Conservation (phyloP, 768 basidiomycete species). For the Boletus patriciae region DNA sequence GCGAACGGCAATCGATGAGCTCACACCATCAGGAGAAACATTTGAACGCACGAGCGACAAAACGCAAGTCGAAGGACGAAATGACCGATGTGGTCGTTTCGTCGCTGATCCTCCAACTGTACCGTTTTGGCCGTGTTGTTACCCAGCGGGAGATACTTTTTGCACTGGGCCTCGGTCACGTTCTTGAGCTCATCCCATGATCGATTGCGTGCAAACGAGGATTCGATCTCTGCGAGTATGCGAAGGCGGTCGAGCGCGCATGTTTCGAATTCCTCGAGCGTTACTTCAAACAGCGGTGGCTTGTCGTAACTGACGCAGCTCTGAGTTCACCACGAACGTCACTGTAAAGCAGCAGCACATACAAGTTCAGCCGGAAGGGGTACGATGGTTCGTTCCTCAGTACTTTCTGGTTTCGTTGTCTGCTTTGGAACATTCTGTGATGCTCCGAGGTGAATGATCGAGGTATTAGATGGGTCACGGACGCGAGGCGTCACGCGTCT, state of each 20-base stretch:
- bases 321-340: constrained; percentile 5
- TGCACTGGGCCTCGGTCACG: constrained; percentile 62
- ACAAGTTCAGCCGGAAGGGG: constrained; percentile 82
- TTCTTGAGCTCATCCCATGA: constrained; percentile 73
- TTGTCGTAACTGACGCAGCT: constrained; percentile 68
- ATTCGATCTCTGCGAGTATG: constrained; percentile 87
- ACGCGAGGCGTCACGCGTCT: constrained; percentile 29
- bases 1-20: not conserved
- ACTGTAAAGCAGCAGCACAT: constrained; percentile 23
- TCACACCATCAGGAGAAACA: not conserved
- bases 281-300: constrained; percentile 85
- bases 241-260: constrained; percentile 87
- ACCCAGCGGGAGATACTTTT: constrained; percentile 74
- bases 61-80: constrained; percentile 94
- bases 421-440: constrained; percentile 24
- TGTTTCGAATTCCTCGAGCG: constrained; percentile 92
- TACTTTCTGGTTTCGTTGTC: constrained; percentile 7
- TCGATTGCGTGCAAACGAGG: constrained; percentile 80
- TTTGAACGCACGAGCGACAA: constrained; percentile 81
- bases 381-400: constrained; percentile 37
- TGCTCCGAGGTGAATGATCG: not conserved
- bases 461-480: constrained; percentile 11
- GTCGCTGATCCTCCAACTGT: constrained; percentile 62
- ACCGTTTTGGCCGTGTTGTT: constrained; percentile 49
- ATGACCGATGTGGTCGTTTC: constrained; percentile 86